Base-by-base conservation (phyloP, 352 stramenopile species). In the Globisporangium emineosum region DNA sequence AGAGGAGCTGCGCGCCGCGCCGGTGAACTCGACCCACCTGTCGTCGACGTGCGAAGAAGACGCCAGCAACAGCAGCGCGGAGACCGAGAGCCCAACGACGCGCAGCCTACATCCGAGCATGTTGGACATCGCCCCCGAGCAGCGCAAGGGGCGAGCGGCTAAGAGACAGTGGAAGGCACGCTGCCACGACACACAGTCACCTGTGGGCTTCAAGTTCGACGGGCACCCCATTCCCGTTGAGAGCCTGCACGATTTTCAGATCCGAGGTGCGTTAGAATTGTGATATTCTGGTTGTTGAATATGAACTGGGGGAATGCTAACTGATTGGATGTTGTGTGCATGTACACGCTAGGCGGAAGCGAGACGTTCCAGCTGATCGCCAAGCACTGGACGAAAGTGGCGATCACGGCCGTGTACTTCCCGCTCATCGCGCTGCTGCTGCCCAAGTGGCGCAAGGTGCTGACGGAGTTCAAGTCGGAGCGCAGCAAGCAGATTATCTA, bases 351-450 rank as follows among this genome's bases (percentile, higher is more conserved):
- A 70, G 71, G 79, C 5, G 84, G 84, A 12, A 61, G 75, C 35
- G 84, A 91, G 40, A 82, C 75, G 21, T 77, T 80, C 47, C 66
- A 77, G 57, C 69, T 90, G 30, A 78, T 93, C 50, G 73, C 90
- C 32, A 76, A 67, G 33, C 69, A 89, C 67, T 97, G 83, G 86
- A 63, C 72, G 29, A 70, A 70, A 2, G 79, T 94, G 32, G 76
- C 67, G 8, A 93, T 96, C 72, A 91, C 82, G 45, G 84, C 83
- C 19, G 85, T 95, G 33, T 99, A 98, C 74, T 99, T 99, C 60
- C 97, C 97, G 33, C 78, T 99, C 15, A 82, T 99, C 29, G 91
- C 94, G 19, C 81, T 96, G 63, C 71, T 99, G 35, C 61, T 99
- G 56, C 94, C 93, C 37, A 96, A 97, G 64, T 99, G 97, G 97